Base-by-base conservation (phyloP, 2,329 filamentous ascomycete genomes). In the Rhynchosporium secalis region DNA sequence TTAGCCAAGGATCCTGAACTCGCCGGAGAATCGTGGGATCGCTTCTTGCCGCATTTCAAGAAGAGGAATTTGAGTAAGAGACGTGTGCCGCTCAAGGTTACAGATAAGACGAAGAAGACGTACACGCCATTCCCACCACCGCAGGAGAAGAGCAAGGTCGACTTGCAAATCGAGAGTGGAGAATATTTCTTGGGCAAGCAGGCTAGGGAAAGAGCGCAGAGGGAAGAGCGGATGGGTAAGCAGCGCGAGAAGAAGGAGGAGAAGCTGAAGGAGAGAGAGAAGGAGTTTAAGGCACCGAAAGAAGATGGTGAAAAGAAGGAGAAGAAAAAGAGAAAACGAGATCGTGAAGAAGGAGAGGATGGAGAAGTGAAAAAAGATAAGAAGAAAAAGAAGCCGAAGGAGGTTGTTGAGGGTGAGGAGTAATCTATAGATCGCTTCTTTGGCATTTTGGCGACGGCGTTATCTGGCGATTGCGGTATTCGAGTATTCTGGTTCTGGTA, bases 91-190 rank as follows among this genome's bases (percentile, higher is more conserved):
- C 85, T 86, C 81, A 92, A 91, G 73, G 87, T 99, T 74, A 92
- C 86, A 59, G 93, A 99, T 81, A 99, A 99, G 84, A 78, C 81
- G 74, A 96, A 94, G 84, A 98, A 96, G 84, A 78, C 82, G 12
- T 99, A 97, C 81, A 99, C 96, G 68, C 94, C 95, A 9, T 99
- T 99, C 87, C 95, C 95, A 55, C 95, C 95, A 6, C 86, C 92
- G 48, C 92, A 93, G 68, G 94, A 99, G 83, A 96, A 96, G 90
- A 97, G 93, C 86, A 99, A 98, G 86, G 85, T 99, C 71, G 95
- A 99, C 78, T 79, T 92, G 77, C 94, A 99, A 83, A 96, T 99
- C 80, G 95, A 99, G 81, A 93, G 86, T 71, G 94, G 95, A 78
- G 94, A 98, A 79, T 99, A 96, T 79, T 98, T 98, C 77, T 78